phyloP scores from a whole-genome alignment of 2,329 filamentous ascomycete species.

The Gaeumannomyces sp. region DNA sequence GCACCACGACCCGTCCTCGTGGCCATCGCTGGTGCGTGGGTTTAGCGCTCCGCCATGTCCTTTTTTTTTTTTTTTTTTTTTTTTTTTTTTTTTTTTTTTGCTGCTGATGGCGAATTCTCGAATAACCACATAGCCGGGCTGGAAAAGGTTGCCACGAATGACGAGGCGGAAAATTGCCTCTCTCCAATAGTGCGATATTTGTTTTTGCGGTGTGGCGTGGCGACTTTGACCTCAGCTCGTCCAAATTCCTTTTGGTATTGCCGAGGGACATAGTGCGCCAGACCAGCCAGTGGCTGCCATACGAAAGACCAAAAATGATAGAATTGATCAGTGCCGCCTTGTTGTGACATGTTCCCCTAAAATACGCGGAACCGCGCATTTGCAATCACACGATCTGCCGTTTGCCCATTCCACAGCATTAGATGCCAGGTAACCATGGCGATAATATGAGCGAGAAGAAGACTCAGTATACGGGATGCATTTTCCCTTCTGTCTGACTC shows the following conservation, averaged over 20 bases:
- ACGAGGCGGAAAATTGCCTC: neutral
- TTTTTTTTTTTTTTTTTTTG: neutral
- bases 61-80: neutral
- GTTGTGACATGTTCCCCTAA: neutral
- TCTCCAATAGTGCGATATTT: neutral
- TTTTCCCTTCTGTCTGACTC: neutral
- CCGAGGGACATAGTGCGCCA: too few relatives aligned
- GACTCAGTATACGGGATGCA: neutral
- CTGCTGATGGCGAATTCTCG: neutral
- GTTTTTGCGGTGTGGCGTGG: neutral
- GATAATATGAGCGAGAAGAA: neutral
- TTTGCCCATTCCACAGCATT: neutral
- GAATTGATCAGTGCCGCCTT: neutral
- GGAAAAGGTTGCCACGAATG: neutral
- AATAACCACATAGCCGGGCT: neutral
- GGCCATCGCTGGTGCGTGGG: neutral
- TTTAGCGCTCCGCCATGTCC: neutral
- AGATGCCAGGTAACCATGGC: neutral
- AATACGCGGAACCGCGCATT: neutral
- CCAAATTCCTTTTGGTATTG: neutral
- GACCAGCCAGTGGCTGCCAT: too few relatives aligned
- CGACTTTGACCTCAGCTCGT: neutral
- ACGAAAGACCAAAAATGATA: neutral
- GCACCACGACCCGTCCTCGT: neutral
- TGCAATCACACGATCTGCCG: neutral